phyloP scores from a whole-genome alignment of 2,329 filamentous ascomycete species.

The Colletotrichum plurivorum region DNA sequence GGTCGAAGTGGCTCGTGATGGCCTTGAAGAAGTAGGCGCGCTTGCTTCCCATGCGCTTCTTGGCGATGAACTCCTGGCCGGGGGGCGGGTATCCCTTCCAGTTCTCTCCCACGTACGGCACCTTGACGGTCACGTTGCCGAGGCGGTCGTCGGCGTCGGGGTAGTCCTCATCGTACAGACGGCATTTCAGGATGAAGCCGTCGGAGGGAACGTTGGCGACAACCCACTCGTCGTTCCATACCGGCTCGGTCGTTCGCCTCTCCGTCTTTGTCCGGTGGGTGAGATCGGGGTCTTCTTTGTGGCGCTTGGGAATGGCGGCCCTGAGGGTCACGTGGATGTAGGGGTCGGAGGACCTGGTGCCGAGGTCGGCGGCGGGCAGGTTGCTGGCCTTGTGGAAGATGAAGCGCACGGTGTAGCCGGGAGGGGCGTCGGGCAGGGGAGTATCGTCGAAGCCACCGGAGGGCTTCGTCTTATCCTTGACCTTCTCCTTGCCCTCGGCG shows the following conservation, averaged over 20 bases:
- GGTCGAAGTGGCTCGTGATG: slow-evolving; percentile 73
- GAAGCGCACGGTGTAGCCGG: slow-evolving; percentile 88
- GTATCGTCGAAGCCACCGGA: slow-evolving; percentile 86
- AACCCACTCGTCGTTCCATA: slow-evolving; percentile 89
- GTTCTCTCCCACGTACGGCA: slow-evolving; percentile 70
- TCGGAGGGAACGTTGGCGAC: slow-evolving; percentile 87
- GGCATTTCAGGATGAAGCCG: slow-evolving; percentile 88
- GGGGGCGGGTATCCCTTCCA: slow-evolving; percentile 78
- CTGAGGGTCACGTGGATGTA: slow-evolving; percentile 84
- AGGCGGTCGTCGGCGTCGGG: slow-evolving; percentile 89
- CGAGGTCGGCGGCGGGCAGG: slow-evolving; percentile 86
- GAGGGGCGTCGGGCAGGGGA: slow-evolving; percentile 79
- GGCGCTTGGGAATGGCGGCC: slow-evolving; percentile 77
- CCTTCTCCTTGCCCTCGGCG: slow-evolving; percentile 53
- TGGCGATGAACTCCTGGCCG: slow-evolving; percentile 75
- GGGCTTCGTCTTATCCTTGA: slow-evolving; percentile 64
- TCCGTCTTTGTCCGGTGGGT: slow-evolving; percentile 83
- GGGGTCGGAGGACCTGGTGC: slow-evolving; percentile 84
- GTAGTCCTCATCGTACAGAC: slow-evolving; percentile 91
- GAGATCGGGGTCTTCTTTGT: slow-evolving; percentile 88
- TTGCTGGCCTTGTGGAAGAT: slow-evolving; percentile 86
- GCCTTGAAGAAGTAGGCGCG: slow-evolving; percentile 84
- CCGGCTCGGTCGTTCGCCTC: slow-evolving; percentile 78
- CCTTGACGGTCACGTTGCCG: slow-evolving; percentile 84
- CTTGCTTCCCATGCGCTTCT: slow-evolving; percentile 90